Percentiles rank a stretch among this genome's conserved stretches.
phyloP scores from a whole-genome alignment of 768 basidiomycete genomes.

The Cyclocybe cylindracea region DNA sequence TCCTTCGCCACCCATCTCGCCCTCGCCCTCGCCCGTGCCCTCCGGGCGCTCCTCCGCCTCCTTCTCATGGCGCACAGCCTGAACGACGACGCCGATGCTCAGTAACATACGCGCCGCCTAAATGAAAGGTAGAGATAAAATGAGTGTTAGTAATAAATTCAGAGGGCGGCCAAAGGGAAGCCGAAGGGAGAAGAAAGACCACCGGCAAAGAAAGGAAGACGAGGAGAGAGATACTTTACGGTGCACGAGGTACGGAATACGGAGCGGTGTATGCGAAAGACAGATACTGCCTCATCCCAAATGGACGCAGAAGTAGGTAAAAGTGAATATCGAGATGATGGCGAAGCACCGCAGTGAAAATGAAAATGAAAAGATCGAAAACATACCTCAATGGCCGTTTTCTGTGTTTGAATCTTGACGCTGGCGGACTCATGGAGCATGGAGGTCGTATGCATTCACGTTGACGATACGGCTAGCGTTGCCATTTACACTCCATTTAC shows the following conservation, averaged over 20 bases:
- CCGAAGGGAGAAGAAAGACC: too few species aligned
- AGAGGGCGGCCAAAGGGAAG: too few species aligned
- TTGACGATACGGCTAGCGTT: conserved; percentile 95
- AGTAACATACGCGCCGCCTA: conserved; percentile 89
- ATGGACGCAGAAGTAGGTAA: too few species aligned
- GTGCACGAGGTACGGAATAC: too few species aligned
- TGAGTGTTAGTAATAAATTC: neutral
- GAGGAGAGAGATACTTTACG: too few species aligned
- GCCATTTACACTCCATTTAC: conserved; percentile 97
- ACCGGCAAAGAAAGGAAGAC: too few species aligned
- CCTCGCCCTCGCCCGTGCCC: too few species aligned
- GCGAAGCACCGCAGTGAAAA: conserved; percentile 1
- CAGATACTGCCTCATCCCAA: too few species aligned
- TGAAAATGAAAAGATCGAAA: neutral
- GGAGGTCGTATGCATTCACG: conserved; percentile 93
- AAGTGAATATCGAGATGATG: too few species aligned
- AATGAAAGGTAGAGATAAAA: too few species aligned
- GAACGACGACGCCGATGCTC: conserved; percentile 93
- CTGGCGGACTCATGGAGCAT: conserved; percentile 94
- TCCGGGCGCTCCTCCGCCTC: conserved; percentile 45
- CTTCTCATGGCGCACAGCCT: conserved; percentile 81
- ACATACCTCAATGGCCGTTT: conserved; percentile 90
- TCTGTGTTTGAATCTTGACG: conserved; percentile 96
- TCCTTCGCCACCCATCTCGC: too few species aligned
- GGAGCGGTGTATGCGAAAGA: too few species aligned